Evolutionary conservation across 2,329 filamentous ascomycete genomes (phyloP), one percentile per base, ranked within the genome.

Genomic region (Microascus cirrosus): DNA sequence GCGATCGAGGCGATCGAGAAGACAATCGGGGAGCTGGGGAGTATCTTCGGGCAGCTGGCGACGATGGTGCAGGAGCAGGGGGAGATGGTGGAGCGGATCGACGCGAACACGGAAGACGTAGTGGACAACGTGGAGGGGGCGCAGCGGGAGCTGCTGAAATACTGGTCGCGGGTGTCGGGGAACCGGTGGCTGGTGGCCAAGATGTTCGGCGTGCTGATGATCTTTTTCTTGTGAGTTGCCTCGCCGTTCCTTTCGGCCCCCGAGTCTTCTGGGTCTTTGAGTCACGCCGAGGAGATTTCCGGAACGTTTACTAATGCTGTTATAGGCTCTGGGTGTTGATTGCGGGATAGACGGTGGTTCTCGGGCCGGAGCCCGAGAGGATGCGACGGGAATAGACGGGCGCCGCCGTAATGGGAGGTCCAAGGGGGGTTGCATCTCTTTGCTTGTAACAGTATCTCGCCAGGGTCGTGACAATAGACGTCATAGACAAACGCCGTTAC

Each of bases 121-220:
- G 93, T 99, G 58, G 93, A 97, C 67, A 99, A 99, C 65, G 93
- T 99, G n/a, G 84, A 96, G 67, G 94, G 94, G 20, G 94, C 94
- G 6, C 94, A 99, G 70, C 81, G 92, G 62, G 93, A 99, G 73
- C 71, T 99, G 67, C 83, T 99, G 74, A 96, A 96, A 71, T 99
- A 97, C 73, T 99, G 94, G 93, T 87, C 84, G 32, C 82, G 92
- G 48, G 92, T 97, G 32, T 94, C 90, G 59, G 90, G 92, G 61
- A 99, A 99, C 75, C 81, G 94, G 62, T 97, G 93, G 94, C 75
- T 99, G 62, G 86, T 97, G 65, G 91, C 91, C 51, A 89, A 87
- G 70, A 85, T 85, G 82, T 75, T 75, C 70, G 73, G 93, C 60
- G 90, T 96, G 55, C 73, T 97, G 65, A 96, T 96, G 92, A 92